phyloP scores from a whole-genome alignment of 1,284 basidiomycete species.

The Sanghuangporus baumii region DNA sequence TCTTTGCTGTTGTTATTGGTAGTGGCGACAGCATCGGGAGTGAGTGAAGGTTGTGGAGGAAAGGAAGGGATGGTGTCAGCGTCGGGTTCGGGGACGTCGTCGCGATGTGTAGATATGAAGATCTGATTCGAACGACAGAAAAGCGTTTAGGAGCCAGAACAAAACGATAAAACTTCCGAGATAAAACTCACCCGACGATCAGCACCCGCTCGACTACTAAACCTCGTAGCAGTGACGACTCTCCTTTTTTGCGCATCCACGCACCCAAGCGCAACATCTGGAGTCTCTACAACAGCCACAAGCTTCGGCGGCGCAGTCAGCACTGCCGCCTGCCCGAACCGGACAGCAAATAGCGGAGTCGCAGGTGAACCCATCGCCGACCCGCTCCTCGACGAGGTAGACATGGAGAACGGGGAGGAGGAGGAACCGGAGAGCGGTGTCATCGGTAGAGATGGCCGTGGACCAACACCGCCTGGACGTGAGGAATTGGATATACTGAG shows the following conservation, averaged over 20 bases:
- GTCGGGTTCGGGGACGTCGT: slow-evolving; percentile 29
- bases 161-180: background rate
- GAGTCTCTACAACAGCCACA: slow-evolving; percentile 76
- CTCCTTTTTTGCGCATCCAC: slow-evolving; percentile 76
- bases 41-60: background rate
- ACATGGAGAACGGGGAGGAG: slow-evolving; percentile 9
- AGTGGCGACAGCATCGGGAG: background rate
- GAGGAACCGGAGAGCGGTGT: background rate
- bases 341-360: slow-evolving; percentile 36
- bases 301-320: slow-evolving; percentile 74
- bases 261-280: slow-evolving; percentile 76
- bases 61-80: background rate
- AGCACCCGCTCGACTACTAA: slow-evolving; percentile 75
- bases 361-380: slow-evolving; percentile 16
- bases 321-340: slow-evolving; percentile 62
- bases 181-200: slow-evolving; percentile 58
- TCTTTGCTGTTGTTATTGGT: background rate
- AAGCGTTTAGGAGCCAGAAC: background rate
- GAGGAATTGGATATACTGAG: slow-evolving; percentile 16
- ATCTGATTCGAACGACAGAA: slow-evolving; percentile 40
- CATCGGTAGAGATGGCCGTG: slow-evolving; percentile 7
- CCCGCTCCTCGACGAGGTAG: background rate
- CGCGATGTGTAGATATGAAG: slow-evolving; percentile 71
- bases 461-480: background rate
- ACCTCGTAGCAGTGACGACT: slow-evolving; percentile 80